A percentile compares a stretch with the other conserved stretches of the same genome.
phyloP scores from a whole-genome alignment of 208 protist species.

The Crithidia thermophila region DNA sequence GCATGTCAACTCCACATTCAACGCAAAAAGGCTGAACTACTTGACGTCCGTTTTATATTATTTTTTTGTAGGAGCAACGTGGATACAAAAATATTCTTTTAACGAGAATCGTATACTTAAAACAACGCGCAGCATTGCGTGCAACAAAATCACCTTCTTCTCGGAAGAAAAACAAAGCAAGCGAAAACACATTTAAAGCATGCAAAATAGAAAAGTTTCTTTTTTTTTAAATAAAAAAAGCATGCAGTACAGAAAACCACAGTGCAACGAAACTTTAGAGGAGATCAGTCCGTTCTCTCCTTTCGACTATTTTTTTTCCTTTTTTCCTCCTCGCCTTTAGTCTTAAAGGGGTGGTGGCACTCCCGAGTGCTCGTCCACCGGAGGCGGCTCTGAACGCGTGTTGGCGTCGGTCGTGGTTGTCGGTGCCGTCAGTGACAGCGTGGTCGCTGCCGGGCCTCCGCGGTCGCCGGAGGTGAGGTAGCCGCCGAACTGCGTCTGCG shows the following conservation, averaged over 20 bases:
- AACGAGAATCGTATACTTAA: too few species aligned
- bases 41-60: too few species aligned
- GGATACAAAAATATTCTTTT: too few species aligned
- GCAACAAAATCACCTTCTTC: too few species aligned
- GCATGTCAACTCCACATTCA: too few species aligned
- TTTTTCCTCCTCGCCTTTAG: not conserved
- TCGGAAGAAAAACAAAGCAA: not conserved
- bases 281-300: too few species aligned
- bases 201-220: too few species aligned
- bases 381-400: conserved; percentile 32
- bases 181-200: not conserved
- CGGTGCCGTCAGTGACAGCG: conserved; percentile 33
- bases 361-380: conserved; percentile 24
- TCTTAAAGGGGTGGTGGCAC: not conserved
- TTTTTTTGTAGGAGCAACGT: too few species aligned
- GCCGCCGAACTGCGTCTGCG: conserved; percentile 52
- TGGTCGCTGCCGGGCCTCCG: not conserved
- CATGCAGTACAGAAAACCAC: not conserved
- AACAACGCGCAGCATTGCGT: too few species aligned
- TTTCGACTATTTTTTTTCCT: too few species aligned
- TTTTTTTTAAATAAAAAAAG: conserved; percentile 2
- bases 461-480: conserved; percentile 48
- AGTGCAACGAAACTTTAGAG: not conserved
- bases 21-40: too few species aligned
- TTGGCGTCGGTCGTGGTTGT: conserved; percentile 16